These are phyloP conservation scores for Suillus tomentosus DNA, from an alignment of 768 basidiomycete species.

Conservation along the genomic window DNA sequence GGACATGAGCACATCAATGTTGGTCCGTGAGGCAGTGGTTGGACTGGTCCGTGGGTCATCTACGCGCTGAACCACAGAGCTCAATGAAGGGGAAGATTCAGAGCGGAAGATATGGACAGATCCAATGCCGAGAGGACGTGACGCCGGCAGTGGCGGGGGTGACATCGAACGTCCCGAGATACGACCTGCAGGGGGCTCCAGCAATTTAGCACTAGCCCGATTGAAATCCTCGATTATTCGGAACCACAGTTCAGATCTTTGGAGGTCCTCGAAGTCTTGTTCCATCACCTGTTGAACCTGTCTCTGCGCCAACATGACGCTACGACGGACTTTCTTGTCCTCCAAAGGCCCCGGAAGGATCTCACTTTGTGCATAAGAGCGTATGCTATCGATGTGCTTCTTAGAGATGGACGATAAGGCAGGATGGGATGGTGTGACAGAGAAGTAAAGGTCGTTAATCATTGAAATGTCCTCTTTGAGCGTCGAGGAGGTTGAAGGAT, in stretches of 20 bases:
- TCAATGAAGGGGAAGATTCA: constrained; percentile 39
- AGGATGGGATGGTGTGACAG: constrained; percentile 55
- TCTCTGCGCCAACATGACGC: constrained; percentile 81
- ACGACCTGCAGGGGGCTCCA: constrained; percentile 5
- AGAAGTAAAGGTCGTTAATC: constrained; percentile 88
- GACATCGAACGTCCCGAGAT: constrained; percentile 15
- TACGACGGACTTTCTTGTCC: constrained; percentile 64
- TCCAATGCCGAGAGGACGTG: constrained; percentile 20
- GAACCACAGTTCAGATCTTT: constrained; percentile 89
- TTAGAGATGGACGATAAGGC: constrained; percentile 64
- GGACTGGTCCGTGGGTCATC: constrained; percentile 22
- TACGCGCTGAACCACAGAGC: constrained; percentile 18
- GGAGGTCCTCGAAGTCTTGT: constrained; percentile 88
- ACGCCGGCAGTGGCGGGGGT: constrained; percentile 18
- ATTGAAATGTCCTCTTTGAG: constrained; percentile 86
- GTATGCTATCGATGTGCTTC: constrained; percentile 72
- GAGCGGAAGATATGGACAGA: constrained; percentile 31
- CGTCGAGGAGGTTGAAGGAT: constrained; percentile 56
- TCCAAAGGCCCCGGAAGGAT: constrained; percentile 40
- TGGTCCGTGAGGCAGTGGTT: constrained; percentile 38
- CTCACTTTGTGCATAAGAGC: constrained; percentile 58
- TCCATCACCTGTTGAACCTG: constrained; percentile 90
- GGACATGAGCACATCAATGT: constrained; percentile 84
- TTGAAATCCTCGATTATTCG: constrained; percentile 78
- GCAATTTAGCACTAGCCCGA: constrained; percentile 21